Base-by-base conservation (phyloP, 352 stramenopile species). In the Phytophthora capsici region DNA sequence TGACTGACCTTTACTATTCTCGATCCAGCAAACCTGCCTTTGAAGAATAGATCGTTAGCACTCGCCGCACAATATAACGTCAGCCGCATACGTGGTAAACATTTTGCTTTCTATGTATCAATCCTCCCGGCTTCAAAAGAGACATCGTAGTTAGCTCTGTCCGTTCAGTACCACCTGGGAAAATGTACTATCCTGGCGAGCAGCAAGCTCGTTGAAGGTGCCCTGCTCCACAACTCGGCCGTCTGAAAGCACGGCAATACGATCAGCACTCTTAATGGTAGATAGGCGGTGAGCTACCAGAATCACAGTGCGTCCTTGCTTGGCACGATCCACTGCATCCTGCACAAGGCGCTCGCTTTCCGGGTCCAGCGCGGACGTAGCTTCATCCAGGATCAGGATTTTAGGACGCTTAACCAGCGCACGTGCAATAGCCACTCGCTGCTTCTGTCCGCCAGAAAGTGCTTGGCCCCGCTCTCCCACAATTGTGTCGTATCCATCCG, bases 261-360 rank as follows among this genome's bases (percentile, higher is more conserved):
- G 77, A 55, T 98, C 93, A 4, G 90, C 89, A 45, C 89, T 91
- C 72, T 94, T 89, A 71, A 98, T 97, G 14, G 94, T 98, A 43
- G 90, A 92, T 28, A 99, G 69, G 23, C 98, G 86, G 71, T 99
- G 98, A 13, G 98, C 97, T 66, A 99, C 98, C 14, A 99, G 81
- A 38, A 99, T 79, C 32, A 98, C 93, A 0, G 97, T 99, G n/a
- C 96, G 84, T 41, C 91, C 83, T 38, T 80, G 73, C 64, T 95
- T 93, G 65, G 84, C 76, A 41, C 82, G 79, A 66, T 90, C 70
- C 9, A 94, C 73, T 6, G 87, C 84, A n/a, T 88, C 84, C 60
- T 95, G 86, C 41, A 95, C 86, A 14, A 92, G 71, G 46, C 73
- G 75, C 48, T 94, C 86, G 63, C 84, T 94, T 44, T 91, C 83